Evolutionary conservation across 2,329 filamentous ascomycete genomes (phyloP), one percentile per base, ranked within the genome.

Genomic region (Calycina marina): DNA sequence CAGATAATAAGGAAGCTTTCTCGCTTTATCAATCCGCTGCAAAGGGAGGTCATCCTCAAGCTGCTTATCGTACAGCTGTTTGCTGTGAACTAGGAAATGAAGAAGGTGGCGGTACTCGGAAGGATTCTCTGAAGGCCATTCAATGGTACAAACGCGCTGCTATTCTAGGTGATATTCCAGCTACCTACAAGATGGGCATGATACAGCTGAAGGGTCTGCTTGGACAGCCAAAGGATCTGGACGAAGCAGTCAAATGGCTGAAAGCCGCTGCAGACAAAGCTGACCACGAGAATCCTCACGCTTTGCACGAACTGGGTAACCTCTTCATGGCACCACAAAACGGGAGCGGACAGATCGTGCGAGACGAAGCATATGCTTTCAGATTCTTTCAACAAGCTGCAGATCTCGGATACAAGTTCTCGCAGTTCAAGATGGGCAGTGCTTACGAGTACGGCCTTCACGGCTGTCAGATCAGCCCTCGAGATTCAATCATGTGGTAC

Each of bases 131-230:
- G 43, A 96, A 96, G 58, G 88, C 90, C 1, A 86, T 96, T 13
- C 88, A 96, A 55, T 98, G 90, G 90, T 98, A 98, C 57, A 85
- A 88, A 54, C 80, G 86, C 26, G 85, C 90, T 5, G 88, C 90
- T 8, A 78, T 79, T 9, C 65, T 96, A 3, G 88, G 90, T 3
- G 88, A 98, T 50, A 78, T 80, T 2, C 81, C 88, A 1, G 90
- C 86, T 17, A 93, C 96, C 84, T 98, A 94, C 62, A 98, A 98
- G 58, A 75, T 96, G 57, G 90, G 90, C 37, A 93, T 94, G 77
- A 93, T 98, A 43, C 62, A 83, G 40, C 69, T 96, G 34, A 96
- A 96, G 56, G 90, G 88, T 8, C 65, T 96, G 16, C 68, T 98
- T n/a, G 86, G 86, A 4, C 86, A 96, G 52, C 69, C 67, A 14